A percentile compares a stretch with the other conserved stretches of the same genome.
Conservation (phyloP, 108 stramenopile genomes). For the Mayamaea pseudoterrestris region DNA sequence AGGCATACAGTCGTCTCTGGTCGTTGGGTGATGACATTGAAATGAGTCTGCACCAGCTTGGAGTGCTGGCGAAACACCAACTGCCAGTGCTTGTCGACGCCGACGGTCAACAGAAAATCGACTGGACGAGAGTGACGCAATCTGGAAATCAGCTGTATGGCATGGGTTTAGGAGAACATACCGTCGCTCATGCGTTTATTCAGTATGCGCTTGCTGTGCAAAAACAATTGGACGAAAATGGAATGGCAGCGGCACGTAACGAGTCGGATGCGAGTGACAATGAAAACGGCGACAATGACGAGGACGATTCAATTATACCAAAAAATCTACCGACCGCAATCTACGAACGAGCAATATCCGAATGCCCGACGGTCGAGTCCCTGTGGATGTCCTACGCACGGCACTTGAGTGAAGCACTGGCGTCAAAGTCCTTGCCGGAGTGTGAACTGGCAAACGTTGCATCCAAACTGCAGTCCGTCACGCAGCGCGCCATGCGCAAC, state of each 20-base stretch:
- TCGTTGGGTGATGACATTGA: slow-evolving; percentile 64
- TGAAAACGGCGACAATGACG: background rate
- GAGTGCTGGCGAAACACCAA: slow-evolving; percentile 17
- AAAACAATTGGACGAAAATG: slow-evolving; percentile 4
- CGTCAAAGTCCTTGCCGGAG: background rate
- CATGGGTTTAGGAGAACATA: slow-evolving; percentile 54
- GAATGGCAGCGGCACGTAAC: no score
- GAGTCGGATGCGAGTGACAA: no score
- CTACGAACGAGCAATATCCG: slow-evolving; percentile 68
- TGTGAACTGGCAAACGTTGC: no score
- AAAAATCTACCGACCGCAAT: slow-evolving; percentile 11
- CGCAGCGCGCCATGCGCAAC: slow-evolving; percentile 66
- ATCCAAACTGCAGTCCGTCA: slow-evolving; percentile 21
- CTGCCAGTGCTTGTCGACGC: background rate
- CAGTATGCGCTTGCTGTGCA: slow-evolving; percentile 27
- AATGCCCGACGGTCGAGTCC: slow-evolving; percentile 77
- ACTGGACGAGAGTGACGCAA: background rate
- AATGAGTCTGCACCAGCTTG: slow-evolving; percentile 46
- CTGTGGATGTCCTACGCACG: slow-evolving; percentile 63
- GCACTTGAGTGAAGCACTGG: slow-evolving; percentile 15
- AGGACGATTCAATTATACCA: slow-evolving; percentile 5
- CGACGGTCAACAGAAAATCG: background rate
- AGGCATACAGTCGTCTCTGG: slow-evolving; percentile 19
- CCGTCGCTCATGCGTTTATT: slow-evolving; percentile 43
- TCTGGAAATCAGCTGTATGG: slow-evolving; percentile 9